These are phyloP conservation scores for Lentinula lateritia DNA, from an alignment of 768 basidiomycete genomes.

Conservation along the genomic window DNA sequence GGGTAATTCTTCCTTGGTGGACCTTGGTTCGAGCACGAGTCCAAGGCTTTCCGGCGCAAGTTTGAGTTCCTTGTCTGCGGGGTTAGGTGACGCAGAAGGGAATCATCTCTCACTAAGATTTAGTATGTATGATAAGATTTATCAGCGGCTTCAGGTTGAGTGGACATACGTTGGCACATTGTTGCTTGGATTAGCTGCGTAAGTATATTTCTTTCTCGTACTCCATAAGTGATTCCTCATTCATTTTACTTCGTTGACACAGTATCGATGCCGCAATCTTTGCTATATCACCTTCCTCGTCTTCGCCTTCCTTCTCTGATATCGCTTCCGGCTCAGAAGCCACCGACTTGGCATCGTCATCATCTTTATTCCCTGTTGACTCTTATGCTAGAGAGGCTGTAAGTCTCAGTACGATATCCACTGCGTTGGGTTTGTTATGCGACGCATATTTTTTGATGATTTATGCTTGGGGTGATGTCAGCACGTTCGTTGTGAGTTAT, in stretches of 20 bases:
- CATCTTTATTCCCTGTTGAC: conserved; percentile 31
- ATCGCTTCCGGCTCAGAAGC: background rate
- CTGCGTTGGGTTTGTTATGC: conserved; percentile 59
- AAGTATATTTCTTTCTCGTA: conserved; percentile 13
- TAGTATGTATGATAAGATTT: conserved; percentile 46
- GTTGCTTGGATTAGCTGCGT: conserved; percentile 61
- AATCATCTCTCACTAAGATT: conserved; percentile 22
- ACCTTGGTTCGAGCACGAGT: background rate
- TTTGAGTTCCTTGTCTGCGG: too few relatives aligned
- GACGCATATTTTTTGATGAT: conserved; percentile 63
- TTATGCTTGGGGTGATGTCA: conserved; percentile 48
- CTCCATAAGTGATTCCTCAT: background rate
- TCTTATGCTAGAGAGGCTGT: conserved; percentile 44
- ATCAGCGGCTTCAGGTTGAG: conserved; percentile 45
- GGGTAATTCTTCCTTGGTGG: background rate
- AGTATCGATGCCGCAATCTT: conserved; percentile 57
- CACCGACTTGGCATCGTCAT: background rate
- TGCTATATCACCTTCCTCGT: conserved; percentile 47
- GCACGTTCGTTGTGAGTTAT: conserved; percentile 48
- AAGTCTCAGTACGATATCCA: conserved; percentile 51
- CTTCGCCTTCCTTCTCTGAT: background rate
- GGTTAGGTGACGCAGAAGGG: background rate
- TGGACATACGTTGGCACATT: conserved; percentile 65
- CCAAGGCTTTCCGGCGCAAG: background rate
- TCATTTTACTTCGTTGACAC: background rate